Evolutionary conservation across 2,329 filamentous ascomycete species (phyloP), one percentile per base, ranked within the genome.

Genomic region (Xylaria polymorpha): DNA sequence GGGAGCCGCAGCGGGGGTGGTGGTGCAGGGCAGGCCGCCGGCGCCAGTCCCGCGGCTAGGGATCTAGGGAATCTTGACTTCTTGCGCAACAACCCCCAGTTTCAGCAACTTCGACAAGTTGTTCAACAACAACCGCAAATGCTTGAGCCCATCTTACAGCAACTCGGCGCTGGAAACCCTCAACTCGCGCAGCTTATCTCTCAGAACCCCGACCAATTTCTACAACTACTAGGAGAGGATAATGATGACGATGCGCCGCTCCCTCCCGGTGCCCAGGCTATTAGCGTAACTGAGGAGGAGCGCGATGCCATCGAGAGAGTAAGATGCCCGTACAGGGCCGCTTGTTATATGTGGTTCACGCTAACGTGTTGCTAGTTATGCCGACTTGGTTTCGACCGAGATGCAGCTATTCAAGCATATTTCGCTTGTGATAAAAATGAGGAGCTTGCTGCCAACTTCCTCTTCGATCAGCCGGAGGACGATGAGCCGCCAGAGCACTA

Each of bases 381-480:
- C 83, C 92, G 92, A 72, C 90, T 99, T 53, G 96, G 96, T 43
- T 99, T 99, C 80, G 90, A 95, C 76, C 91, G 94, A 69, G 94
- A 98, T 75, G 89, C 94, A 75, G 96, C 96, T 61, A 97, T 98
- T 74, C 95, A 99, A 83, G 96, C 96, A 32, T 99, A 98, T 84
- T 99, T 99, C 80, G 96, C 96, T 41, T 99, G 96, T 81, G 96
- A 99, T 83, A 99, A 98, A 88, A 98, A 99, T 81, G 96, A 99
- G 83, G 96, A 99, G 82, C 87, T 99, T 61, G 96, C 96, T 0
- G 96, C 96, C 72, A 99, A 99, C 83, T 98, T 98, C 82, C 86
- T 99, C 69, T 99, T 99, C 79, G 96, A 99, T 77, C 94, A 98
- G 83, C 94, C 94, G 10, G 94, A 97, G 70, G 94, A 98, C 57